phyloP scores from a whole-genome alignment of 1,284 basidiomycete genomes.

The Ceratobasidium sp. region DNA sequence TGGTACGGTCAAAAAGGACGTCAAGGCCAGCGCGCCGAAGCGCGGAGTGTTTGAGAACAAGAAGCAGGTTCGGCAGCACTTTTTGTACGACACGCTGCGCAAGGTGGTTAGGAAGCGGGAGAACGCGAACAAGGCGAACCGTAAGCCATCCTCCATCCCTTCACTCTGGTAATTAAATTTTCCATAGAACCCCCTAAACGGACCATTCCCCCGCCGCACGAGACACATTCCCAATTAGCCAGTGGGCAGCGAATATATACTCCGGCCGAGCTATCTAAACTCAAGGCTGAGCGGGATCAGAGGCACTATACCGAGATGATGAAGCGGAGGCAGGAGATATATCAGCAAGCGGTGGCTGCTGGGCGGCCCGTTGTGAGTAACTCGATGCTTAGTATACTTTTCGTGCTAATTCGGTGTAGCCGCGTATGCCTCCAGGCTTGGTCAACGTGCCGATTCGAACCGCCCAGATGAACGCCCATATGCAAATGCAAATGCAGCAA shows the following conservation, averaged over 20 bases:
- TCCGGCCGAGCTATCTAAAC: conserved; percentile 48
- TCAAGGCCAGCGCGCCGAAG: conserved; percentile 51
- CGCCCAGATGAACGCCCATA: conserved; percentile 19
- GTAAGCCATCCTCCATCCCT: conserved; percentile 43
- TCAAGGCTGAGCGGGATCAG: conserved; percentile 40
- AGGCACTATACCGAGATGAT: conserved; percentile 33
- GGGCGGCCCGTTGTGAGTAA: conserved; percentile 17
- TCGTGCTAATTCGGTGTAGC: conserved; percentile 20
- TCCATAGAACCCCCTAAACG: conserved; percentile 37
- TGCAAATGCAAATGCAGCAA: conserved; percentile 34
- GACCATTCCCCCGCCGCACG: conserved; percentile 49
- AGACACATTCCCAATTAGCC: conserved; percentile 48
- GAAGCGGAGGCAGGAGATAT: conserved; percentile 37
- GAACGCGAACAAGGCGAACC: conserved; percentile 49
- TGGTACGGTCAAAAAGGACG: conserved; percentile 41
- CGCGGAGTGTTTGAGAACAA: conserved; percentile 48
- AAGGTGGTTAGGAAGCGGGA: conserved; percentile 54
- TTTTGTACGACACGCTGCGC: conserved; percentile 55
- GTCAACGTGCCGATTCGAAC: conserved; percentile 39
- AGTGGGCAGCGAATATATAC: conserved; percentile 44
- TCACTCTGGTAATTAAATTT: not conserved
- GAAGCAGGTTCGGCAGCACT: conserved; percentile 55
- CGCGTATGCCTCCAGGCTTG: conserved; percentile 28
- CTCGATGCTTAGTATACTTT: not conserved
- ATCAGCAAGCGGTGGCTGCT: conserved; percentile 28